phyloP scores from a whole-genome alignment of 495 filamentous ascomycete species.

The Annulohypoxylon moriforme region DNA sequence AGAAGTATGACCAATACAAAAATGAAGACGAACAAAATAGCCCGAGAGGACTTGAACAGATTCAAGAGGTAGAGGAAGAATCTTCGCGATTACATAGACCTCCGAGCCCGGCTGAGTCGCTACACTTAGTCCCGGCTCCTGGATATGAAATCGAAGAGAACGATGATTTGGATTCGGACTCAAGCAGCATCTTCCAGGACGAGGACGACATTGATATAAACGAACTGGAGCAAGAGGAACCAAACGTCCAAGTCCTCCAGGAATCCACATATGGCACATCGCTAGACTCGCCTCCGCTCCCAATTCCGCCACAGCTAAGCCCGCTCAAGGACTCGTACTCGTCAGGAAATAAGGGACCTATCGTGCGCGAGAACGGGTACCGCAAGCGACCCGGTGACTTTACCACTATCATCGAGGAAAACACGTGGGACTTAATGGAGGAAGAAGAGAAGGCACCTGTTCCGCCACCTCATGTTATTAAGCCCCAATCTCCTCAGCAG shows the following conservation, averaged over 20 bases:
- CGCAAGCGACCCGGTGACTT: constrained; percentile 51
- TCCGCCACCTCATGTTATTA: constrained; percentile 47
- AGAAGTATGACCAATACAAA: background rate
- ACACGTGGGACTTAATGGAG: constrained; percentile 51
- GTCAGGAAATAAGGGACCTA: constrained; percentile 55
- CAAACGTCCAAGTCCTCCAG: constrained; percentile 61
- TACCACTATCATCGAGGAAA: constrained; percentile 59
- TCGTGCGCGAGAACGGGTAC: constrained; percentile 15
- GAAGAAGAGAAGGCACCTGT: constrained; percentile 43
- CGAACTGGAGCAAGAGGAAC: constrained; percentile 60
- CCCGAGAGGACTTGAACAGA: background rate
- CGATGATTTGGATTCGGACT: constrained; percentile 56
- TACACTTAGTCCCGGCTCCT: constrained; percentile 51
- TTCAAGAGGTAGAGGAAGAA: constrained; percentile 23
- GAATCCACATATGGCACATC: constrained; percentile 53
- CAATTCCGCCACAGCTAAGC: constrained; percentile 55
- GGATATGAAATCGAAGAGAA: constrained; percentile 49
- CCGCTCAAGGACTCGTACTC: constrained; percentile 61
- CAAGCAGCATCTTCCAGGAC: constrained; percentile 66
- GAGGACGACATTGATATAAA: constrained; percentile 63
- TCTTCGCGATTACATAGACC: constrained; percentile 13
- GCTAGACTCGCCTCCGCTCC: constrained; percentile 50
- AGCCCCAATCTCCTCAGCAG: constrained; percentile 38
- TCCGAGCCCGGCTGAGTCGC: constrained; percentile 42
- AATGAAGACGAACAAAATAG: constrained; percentile 40